Evolutionary conservation across 805 yeast species (phyloP).

Genomic region (Candida peoriensis): DNA sequence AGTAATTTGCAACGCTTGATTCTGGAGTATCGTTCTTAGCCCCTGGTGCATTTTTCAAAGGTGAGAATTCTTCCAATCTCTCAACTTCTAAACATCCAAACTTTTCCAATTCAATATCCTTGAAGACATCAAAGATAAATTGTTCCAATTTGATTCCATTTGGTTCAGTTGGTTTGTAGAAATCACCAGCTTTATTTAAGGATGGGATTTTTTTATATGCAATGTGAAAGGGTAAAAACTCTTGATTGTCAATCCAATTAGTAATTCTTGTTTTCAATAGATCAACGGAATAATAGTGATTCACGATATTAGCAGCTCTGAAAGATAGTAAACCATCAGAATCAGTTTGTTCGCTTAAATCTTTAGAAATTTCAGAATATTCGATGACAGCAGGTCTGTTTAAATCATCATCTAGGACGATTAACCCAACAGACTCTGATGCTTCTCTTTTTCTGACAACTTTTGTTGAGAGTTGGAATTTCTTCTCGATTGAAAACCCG

Average conservation of each 20-base stretch:
- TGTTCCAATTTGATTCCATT: constrained; percentile 96
- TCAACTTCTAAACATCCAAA: constrained; percentile 93
- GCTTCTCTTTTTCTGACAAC: constrained; percentile 92
- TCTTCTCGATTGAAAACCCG: constrained; percentile 72
- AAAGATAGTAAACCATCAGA: constrained; percentile 56
- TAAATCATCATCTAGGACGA: constrained; percentile 57
- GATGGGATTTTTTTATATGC: constrained; percentile 84
- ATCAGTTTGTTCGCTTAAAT: constrained; percentile 64
- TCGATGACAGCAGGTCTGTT: constrained; percentile 85
- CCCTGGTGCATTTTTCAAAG: constrained; percentile 86
- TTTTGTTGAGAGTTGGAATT: constrained; percentile 80
- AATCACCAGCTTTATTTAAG: constrained; percentile 41
- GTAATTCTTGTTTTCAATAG: constrained; percentile 57
- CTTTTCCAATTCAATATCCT: constrained; percentile 57
- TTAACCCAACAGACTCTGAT: constrained; percentile 84
- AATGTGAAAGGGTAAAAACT: constrained; percentile 83
- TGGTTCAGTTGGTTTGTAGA: constrained; percentile 60
- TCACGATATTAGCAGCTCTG: constrained; percentile 95
- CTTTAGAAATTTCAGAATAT: constrained; percentile 81
- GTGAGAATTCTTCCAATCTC: constrained; percentile 83
- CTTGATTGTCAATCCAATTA: constrained; percentile 62
- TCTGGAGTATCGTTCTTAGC: constrained; percentile 81
- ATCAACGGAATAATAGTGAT: constrained; percentile 89
- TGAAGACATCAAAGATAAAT: constrained; percentile 94
- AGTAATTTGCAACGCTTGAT: constrained; percentile 63